Evolutionary conservation across 2,329 filamentous ascomycete species (phyloP).

Genomic region (Cladosporium sp.): DNA sequence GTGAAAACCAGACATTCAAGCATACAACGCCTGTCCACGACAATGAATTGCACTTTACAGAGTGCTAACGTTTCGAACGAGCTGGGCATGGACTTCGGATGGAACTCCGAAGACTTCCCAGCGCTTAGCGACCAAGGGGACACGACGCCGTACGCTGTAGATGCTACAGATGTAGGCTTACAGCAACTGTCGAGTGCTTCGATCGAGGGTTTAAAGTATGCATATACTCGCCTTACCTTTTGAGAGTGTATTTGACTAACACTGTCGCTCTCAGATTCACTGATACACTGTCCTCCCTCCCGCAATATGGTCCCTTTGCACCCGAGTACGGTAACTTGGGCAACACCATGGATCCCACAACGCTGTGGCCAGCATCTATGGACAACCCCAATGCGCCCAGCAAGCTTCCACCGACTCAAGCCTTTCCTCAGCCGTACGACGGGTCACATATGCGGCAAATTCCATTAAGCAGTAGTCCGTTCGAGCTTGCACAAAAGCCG

Average conservation of each 20-base stretch:
- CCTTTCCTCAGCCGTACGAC: background rate
- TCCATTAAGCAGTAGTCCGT: background rate
- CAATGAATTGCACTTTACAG: background rate
- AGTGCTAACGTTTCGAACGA: background rate
- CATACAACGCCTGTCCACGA: background rate
- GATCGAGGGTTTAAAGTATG: no score
- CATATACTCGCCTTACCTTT: no score
- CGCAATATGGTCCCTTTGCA: background rate
- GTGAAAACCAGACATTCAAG: no score
- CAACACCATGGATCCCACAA: background rate
- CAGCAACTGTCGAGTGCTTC: background rate
- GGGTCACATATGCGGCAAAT: background rate
- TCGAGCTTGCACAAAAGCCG: background rate
- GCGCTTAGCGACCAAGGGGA: no score
- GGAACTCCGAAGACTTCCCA: background rate
- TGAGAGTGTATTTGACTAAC: background rate
- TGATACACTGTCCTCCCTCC: background rate
- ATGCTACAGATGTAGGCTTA: no score
- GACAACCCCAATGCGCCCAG: background rate
- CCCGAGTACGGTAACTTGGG: background rate
- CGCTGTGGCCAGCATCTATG: background rate
- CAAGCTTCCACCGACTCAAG: background rate
- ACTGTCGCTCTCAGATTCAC: background rate
- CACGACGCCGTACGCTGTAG: no score
- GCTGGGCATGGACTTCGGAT: background rate